A percentile compares a stretch with the other conserved stretches of the same genome.
Conservation (phyloP, 139 green algal genomes). For the Limnomonas spitsbergensis region DNA sequence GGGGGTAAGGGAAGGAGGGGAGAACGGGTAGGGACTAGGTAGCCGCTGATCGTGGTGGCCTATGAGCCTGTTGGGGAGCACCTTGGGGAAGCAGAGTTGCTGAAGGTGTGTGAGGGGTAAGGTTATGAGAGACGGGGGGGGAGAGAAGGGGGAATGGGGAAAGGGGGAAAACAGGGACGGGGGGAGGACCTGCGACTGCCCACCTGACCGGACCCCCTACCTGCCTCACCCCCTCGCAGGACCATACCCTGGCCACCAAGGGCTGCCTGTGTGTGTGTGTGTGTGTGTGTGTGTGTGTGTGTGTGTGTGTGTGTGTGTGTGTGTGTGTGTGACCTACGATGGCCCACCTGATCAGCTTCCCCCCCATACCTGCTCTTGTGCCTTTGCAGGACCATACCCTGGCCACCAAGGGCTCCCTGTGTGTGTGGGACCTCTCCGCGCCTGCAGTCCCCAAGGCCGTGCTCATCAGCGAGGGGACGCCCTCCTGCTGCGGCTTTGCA, state of each 20-base stretch:
- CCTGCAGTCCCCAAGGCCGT: constrained; percentile 17
- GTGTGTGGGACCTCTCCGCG: constrained; percentile 48
- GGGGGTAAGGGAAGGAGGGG: too few relatives aligned
- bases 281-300: too few relatives aligned
- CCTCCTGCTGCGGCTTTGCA: constrained; percentile 39
- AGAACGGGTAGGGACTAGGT: too few relatives aligned
- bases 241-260: constrained; percentile 35
- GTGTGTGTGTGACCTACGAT: too few relatives aligned
- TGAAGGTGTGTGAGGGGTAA: constrained; percentile 22
- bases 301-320: too few relatives aligned
- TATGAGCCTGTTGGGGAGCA: constrained; percentile 37
- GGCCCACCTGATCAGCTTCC: too few relatives aligned
- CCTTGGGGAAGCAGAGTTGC: constrained; percentile 28
- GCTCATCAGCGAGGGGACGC: constrained; percentile 40
- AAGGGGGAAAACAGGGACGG: too few relatives aligned
- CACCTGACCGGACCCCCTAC: too few relatives aligned
- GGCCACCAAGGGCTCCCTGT: constrained; percentile 35
- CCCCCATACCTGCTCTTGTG: background rate
- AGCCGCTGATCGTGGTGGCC: constrained; percentile 24
- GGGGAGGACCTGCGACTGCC: too few relatives aligned
- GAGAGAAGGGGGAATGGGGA: too few relatives aligned
- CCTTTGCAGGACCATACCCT: constrained; percentile 34
- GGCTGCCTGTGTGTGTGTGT: constrained; percentile 47
- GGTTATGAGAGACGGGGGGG: too few relatives aligned
- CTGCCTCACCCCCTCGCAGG: constrained; percentile 9